Base-by-base conservation (phyloP, 2,329 filamentous ascomycete species). In the Nigrospora sphaerica region DNA sequence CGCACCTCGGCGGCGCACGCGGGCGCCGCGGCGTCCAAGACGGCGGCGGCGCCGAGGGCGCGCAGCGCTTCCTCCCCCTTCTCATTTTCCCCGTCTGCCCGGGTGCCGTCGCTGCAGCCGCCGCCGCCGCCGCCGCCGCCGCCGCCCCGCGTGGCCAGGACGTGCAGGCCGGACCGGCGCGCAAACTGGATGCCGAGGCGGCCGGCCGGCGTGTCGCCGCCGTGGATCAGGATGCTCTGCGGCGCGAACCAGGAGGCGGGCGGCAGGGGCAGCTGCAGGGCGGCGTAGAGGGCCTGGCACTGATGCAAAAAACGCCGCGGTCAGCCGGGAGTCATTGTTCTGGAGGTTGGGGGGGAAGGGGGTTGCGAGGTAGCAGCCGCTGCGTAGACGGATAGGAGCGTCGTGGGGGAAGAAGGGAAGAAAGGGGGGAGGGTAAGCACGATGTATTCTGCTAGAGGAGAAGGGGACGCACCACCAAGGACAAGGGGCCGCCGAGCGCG, bases 191-290 rank as follows among this genome's bases (percentile, higher is more conserved):
- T 69, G 6, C 61, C 71, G 45, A 77, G 72, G 39, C 78, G 73
- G 58, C 72, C 74, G 0, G 78, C 78, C 2, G 76, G 77, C 11
- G 73, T 81, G 59, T 74, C 74, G 14, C 68, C 70, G 37, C 70
- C 72, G 45, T 74, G 72, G 49, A 73, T 70, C 18, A 74, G 52
- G 36, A 74, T 53, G 0, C 69, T 62, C 37, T 65, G 55, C 35
- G 65, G 57, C 11, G 66, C 61, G n/a, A 62, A 59, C 31, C 58
- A 45, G 6, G 70, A 63, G 10, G 57, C 46, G 17, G 54, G 62
- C 1, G 80, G 80, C 3, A 78, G 59, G 0, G 71, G 66, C 0
- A 77, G 64, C 43, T 60, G 45, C 1, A 78, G 62, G 6, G 57
- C 55, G 48, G 73, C 68, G 58, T 75, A 77, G 6, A 78, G 62